Percentiles rank a stretch among this genome's conserved stretches.
These are phyloP conservation scores for Xylaria curta DNA, from an alignment of 495 filamentous ascomycete genomes.

Conservation along the genomic window DNA sequence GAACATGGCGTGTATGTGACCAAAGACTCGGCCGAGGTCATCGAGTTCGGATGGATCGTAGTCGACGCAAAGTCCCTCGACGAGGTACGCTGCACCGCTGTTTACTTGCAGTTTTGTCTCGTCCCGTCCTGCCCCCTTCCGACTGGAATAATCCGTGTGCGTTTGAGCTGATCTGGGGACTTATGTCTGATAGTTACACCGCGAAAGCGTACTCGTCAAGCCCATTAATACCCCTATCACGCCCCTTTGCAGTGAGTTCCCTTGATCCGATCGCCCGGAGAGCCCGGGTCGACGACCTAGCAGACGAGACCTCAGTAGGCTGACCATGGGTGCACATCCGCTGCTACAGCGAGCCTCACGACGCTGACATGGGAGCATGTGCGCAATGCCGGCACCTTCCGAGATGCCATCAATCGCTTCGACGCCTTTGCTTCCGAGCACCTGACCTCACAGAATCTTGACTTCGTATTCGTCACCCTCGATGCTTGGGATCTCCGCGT, in stretches of 20 bases:
- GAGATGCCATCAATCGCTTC: constrained; percentile 94
- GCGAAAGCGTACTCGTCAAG: constrained; percentile 95
- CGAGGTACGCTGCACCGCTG: constrained; percentile 65
- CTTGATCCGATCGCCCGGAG: constrained; percentile 14
- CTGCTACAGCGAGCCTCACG: constrained; percentile 81
- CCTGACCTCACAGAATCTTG: constrained; percentile 80
- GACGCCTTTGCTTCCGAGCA: constrained; percentile 91
- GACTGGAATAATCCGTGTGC: background rate
- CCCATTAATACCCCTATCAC: constrained; percentile 98
- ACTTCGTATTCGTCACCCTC: constrained; percentile 97
- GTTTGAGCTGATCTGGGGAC: constrained; percentile 27
- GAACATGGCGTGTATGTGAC: constrained; percentile 99
- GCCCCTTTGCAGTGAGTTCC: constrained; percentile 91
- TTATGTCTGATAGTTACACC: constrained; percentile 70
- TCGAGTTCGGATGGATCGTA: constrained; percentile 97
- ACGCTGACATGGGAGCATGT: constrained; percentile 99
- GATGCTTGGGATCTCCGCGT: constrained; percentile 99
- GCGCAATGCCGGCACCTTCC: constrained; percentile 92
- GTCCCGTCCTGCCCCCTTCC: background rate
- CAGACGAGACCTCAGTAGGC: constrained; percentile 16
- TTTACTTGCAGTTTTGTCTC: background rate
- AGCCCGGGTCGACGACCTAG: constrained; percentile 29
- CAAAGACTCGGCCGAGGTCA: constrained; percentile 98
- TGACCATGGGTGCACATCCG: constrained; percentile 22
- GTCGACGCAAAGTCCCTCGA: constrained; percentile 89